Evolutionary conservation across 805 yeast species (phyloP).

Genomic region (Spathaspora passalidarum): DNA sequence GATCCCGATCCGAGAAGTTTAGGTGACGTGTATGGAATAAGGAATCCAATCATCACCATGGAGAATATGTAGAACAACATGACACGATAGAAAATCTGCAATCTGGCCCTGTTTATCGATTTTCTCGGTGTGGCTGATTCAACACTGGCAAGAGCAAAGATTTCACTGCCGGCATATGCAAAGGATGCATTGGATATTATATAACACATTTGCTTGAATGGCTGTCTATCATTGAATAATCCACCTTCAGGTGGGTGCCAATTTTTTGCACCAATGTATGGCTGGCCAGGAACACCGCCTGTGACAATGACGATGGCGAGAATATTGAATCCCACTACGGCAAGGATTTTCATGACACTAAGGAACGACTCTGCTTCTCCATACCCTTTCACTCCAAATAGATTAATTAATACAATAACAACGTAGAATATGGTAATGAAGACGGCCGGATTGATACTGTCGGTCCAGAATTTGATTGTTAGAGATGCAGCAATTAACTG

Average conservation of each 20-base stretch:
- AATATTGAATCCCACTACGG: slow-evolving; percentile 57
- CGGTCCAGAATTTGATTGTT: slow-evolving; percentile 30
- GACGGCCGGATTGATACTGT: slow-evolving; percentile 44
- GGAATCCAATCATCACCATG: slow-evolving; percentile 51
- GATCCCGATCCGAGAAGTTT: slow-evolving; percentile 17
- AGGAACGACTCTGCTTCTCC: slow-evolving; percentile 68
- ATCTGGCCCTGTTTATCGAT: slow-evolving; percentile 60
- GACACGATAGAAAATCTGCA: slow-evolving; percentile 65
- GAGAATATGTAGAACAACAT: slow-evolving; percentile 55
- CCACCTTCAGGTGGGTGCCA: slow-evolving; percentile 58
- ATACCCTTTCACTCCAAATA: slow-evolving; percentile 63
- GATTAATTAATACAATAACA: slow-evolving; percentile 48
- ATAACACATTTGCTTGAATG: slow-evolving; percentile 60
- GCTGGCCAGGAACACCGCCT: slow-evolving; percentile 58
- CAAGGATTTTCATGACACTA: slow-evolving; percentile 51
- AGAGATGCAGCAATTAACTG: slow-evolving; percentile 36
- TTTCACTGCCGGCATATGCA: slow-evolving; percentile 66
- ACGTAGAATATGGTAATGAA: slow-evolving; percentile 56
- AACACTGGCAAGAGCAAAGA: slow-evolving; percentile 64
- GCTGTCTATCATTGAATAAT: slow-evolving; percentile 35
- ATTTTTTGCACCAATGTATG: slow-evolving; percentile 56
- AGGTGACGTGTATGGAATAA: slow-evolving; percentile 37
- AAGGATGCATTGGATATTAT: slow-evolving; percentile 61
- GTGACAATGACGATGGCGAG: slow-evolving; percentile 52
- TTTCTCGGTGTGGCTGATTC: slow-evolving; percentile 62